Percentiles rank a stretch among this genome's conserved stretches.
phyloP scores from a whole-genome alignment of 129 eudicot genomes.

The Lonicera japonica region DNA sequence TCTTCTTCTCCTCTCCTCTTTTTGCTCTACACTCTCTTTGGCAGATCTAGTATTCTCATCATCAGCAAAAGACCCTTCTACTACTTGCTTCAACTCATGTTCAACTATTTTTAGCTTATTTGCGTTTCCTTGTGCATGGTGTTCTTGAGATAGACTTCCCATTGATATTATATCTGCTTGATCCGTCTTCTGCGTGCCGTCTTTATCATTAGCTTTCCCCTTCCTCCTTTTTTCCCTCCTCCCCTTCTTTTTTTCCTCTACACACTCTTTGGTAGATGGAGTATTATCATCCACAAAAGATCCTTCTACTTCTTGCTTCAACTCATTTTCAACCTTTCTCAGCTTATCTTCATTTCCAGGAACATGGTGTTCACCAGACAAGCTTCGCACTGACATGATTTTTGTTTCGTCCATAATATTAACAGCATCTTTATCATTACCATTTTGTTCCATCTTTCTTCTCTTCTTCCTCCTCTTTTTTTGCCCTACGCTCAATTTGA shows the following conservation, averaged over 20 bases:
- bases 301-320: constrained; percentile 6
- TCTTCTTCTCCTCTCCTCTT: background rate
- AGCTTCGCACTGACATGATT: constrained; percentile 2
- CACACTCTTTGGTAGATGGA: constrained; percentile 2
- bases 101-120: constrained; percentile 4
- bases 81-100: constrained; percentile 3
- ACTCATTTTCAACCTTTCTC: background rate
- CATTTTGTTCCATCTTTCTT: background rate
- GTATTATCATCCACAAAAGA: constrained; percentile 1
- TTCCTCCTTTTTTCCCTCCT: background rate
- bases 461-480: constrained; percentile 13
- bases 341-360: background rate
- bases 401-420: background rate
- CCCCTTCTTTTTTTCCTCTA: background rate
- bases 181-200: background rate
- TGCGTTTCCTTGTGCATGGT: constrained; percentile 2
- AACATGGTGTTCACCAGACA: constrained; percentile 11
- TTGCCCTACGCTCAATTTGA: background rate
- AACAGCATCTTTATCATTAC: background rate
- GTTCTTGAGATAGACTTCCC: constrained; percentile 10
- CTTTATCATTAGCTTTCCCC: background rate
- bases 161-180: constrained; percentile 2
- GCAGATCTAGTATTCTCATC: constrained; percentile 4
- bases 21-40: background rate
- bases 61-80: background rate